phyloP scores from a whole-genome alignment of 108 stramenopile genomes.

The Fragilariopsis cylindrus region DNA sequence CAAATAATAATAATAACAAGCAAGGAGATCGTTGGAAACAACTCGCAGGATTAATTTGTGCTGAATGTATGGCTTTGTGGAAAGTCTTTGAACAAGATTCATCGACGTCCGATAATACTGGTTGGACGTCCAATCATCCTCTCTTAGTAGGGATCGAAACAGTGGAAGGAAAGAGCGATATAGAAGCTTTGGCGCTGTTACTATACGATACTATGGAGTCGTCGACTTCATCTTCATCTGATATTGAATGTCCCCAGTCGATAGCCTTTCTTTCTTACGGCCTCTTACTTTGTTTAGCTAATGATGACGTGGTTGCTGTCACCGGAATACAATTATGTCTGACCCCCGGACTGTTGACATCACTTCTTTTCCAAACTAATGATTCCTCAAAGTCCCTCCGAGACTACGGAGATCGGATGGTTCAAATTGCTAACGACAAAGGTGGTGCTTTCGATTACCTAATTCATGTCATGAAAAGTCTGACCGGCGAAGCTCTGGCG shows the following conservation, averaged over 20 bases:
- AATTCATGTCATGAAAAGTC: constrained; percentile 30
- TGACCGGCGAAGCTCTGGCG: constrained; percentile 19
- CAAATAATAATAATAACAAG: too few species aligned
- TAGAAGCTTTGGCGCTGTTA: constrained; percentile 17
- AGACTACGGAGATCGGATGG: constrained; percentile 39
- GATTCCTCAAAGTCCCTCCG: not conserved
- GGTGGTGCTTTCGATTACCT: constrained; percentile 61
- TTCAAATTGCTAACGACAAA: constrained; percentile 52
- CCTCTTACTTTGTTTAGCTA: constrained; percentile 53
- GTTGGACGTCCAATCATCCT: constrained; percentile 53
- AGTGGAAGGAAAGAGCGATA: constrained; percentile 19
- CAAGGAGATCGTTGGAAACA: constrained; percentile 15
- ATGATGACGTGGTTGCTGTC: not conserved
- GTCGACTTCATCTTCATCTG: constrained; percentile 14
- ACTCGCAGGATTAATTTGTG: constrained; percentile 52
- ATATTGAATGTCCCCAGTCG: constrained; percentile 37
- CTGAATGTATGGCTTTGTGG: constrained; percentile 70
- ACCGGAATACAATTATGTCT: not conserved
- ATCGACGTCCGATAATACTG: not conserved
- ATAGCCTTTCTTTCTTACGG: constrained; percentile 63
- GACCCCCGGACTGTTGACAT: not conserved
- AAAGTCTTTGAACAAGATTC: constrained; percentile 29
- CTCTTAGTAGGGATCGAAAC: constrained; percentile 36
- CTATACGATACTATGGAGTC: constrained; percentile 1
- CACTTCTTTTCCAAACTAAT: not conserved